phyloP scores from a whole-genome alignment of 164 flowering plant genomes.

The Pachysandra terminalis region DNA sequence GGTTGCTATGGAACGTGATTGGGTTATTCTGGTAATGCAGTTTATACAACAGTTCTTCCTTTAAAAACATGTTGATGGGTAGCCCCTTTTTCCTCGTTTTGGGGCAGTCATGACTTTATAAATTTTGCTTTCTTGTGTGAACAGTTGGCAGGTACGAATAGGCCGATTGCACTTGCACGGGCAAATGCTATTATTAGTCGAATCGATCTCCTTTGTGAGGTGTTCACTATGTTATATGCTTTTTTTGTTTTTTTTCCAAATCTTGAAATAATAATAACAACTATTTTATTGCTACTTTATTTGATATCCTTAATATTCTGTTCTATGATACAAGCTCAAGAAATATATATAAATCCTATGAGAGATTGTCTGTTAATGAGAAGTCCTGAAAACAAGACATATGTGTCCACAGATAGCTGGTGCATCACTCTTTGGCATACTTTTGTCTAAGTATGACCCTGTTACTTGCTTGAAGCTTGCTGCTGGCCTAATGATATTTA shows the following conservation, averaged over 20 bases:
- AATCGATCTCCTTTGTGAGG: conserved; percentile 95
- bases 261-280: too few relatives aligned
- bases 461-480: conserved; percentile 92
- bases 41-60: neutral
- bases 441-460: conserved; percentile 83
- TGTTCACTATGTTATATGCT: conserved; percentile 11
- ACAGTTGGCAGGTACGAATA: conserved; percentile 88
- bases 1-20: conserved; percentile 94
- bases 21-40: conserved; percentile 86
- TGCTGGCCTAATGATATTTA: conserved; percentile 70
- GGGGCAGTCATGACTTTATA: neutral
- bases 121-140: conserved; percentile 4
- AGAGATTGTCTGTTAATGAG: neutral
- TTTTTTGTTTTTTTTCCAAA: too few relatives aligned
- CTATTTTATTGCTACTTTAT: too few relatives aligned
- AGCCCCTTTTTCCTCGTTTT: neutral
- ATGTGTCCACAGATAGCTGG: conserved; percentile 70
- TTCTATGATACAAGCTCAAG: too few relatives aligned
- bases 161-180: conserved; percentile 89
- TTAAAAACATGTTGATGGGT: neutral
- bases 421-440: conserved; percentile 86
- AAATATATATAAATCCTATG: conserved; percentile 63
- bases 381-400: neutral
- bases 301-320: too few relatives aligned
- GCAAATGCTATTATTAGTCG: conserved; percentile 92